Evolutionary conservation across 2,329 filamentous ascomycete genomes (phyloP).

Genomic region (Chlorencoelia australis): DNA sequence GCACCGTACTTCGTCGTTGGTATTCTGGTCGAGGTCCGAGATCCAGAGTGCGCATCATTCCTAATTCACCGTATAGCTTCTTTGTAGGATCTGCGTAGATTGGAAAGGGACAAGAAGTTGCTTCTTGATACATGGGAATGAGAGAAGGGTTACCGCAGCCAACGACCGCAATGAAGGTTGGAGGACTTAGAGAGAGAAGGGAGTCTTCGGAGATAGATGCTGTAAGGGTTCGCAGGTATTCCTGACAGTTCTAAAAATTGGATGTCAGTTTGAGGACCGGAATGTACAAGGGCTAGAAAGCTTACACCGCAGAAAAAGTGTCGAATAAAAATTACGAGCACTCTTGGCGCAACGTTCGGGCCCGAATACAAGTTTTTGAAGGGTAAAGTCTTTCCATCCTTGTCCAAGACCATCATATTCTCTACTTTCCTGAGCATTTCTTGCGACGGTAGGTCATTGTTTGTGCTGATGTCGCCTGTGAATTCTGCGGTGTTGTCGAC

Average conservation of each 20-base stretch:
- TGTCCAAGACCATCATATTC: slow-evolving; percentile 22
- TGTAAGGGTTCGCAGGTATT: slow-evolving; percentile 25
- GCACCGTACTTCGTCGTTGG: slow-evolving; percentile 32
- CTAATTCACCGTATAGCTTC: slow-evolving; percentile 42
- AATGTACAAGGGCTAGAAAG: neutral
- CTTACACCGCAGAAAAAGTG: slow-evolving; percentile 31
- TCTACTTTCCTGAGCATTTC: slow-evolving; percentile 42
- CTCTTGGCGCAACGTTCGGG: slow-evolving; percentile 24
- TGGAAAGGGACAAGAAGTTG: slow-evolving; percentile 41
- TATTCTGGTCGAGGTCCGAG: slow-evolving; percentile 41
- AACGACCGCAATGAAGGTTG: slow-evolving; percentile 38
- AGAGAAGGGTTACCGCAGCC: slow-evolving; percentile 46
- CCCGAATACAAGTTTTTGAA: slow-evolving; percentile 28
- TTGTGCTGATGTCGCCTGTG: slow-evolving; percentile 43
- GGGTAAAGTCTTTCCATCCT: slow-evolving; percentile 22
- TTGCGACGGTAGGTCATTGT: slow-evolving; percentile 42
- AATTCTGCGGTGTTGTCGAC: slow-evolving; percentile 37
- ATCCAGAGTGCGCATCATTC: slow-evolving; percentile 39
- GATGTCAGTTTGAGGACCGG: neutral
- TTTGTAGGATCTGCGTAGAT: slow-evolving; percentile 47
- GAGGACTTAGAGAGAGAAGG: slow-evolving; percentile 24
- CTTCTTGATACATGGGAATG: slow-evolving; percentile 40
- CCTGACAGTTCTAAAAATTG: slow-evolving; percentile 27
- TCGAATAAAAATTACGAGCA: slow-evolving; percentile 29
- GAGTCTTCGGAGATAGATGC: slow-evolving; percentile 21